Percentiles rank a stretch among this genome's conserved stretches.
Conservation (phyloP, 495 filamentous ascomycete species). For the Tuber melanosporum region DNA sequence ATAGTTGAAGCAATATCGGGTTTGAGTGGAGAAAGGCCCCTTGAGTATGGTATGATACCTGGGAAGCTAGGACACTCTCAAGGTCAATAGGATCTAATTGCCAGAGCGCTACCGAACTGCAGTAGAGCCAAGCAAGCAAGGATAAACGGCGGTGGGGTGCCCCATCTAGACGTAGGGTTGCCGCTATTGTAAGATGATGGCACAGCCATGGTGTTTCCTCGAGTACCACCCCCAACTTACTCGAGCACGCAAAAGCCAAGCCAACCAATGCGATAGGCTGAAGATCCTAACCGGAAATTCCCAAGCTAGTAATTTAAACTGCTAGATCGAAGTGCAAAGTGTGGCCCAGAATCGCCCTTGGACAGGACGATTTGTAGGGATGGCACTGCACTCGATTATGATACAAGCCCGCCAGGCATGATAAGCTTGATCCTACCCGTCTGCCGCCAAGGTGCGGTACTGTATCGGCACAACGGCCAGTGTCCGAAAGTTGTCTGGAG, state of each 20-base stretch:
- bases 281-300: not conserved
- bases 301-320: too few species aligned
- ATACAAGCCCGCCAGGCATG: not conserved
- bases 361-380: not conserved
- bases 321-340: not conserved
- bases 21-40: not conserved
- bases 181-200: not conserved
- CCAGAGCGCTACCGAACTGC: not conserved
- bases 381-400: too few species aligned
- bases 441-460: not conserved
- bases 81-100: not conserved
- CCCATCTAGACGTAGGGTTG: not conserved
- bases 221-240: too few species aligned
- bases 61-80: not conserved
- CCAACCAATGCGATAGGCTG: not conserved
- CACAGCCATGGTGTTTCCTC: not conserved
- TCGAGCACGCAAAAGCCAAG: not conserved
- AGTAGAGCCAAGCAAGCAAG: not conserved
- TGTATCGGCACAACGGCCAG: not conserved
- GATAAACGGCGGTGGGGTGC: not conserved
- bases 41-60: not conserved
- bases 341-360: not conserved
- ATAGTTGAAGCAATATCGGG: not conserved
- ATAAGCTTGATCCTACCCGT: not conserved
- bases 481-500: not conserved